Evolutionary conservation across 2,329 filamentous ascomycete species (phyloP), one percentile per base, ranked within the genome.

Genomic region (Epichloe sylvatica): DNA sequence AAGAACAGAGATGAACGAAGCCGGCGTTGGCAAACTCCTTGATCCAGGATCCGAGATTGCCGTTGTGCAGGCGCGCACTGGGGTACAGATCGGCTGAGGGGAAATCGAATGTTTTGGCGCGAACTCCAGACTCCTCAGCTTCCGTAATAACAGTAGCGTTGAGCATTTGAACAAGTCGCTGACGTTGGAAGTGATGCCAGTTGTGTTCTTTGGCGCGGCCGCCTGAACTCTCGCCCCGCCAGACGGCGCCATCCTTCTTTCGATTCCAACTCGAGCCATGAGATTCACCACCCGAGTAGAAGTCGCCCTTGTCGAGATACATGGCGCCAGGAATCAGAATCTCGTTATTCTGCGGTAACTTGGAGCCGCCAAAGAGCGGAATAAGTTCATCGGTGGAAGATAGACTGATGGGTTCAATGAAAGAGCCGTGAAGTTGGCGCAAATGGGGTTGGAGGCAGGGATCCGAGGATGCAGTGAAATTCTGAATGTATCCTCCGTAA

Each of bases 121-220:
- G 64, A 45, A 62, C 54, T 36, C 57, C 61, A 15, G 61, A 59
- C 38, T 64, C 58, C 57, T 81, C 75, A 34, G 74, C 68, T 8
- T 63, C 58, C 30, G 62, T 61, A 21, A 82, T 76, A 17, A 69
- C 73, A 1, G 78, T 82, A 8, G 74, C 74, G 57, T 87, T 86
- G 45, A 83, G 67, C 79, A 86, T 83, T 51, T 80, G 71, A 25
- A 86, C 68, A 51, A 86, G 77, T 4, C 83, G 79, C 56, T 84
- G 82, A n/a, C 83, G 78, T 53, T 86, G 83, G 57, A 85, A 84
- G 36, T 78, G 75, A 35, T 71, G 71, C 82, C 83, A 87, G 52
- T 76, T 83, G 42, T 78, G 61, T n/a, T 59, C 57, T 50, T 65
- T 66, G 43, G 71, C 64, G 30, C 70, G 68, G 2, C 80, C 81